Conservation (phyloP, 2,329 filamentous ascomycete species). For the Zymoseptoria brevis region DNA sequence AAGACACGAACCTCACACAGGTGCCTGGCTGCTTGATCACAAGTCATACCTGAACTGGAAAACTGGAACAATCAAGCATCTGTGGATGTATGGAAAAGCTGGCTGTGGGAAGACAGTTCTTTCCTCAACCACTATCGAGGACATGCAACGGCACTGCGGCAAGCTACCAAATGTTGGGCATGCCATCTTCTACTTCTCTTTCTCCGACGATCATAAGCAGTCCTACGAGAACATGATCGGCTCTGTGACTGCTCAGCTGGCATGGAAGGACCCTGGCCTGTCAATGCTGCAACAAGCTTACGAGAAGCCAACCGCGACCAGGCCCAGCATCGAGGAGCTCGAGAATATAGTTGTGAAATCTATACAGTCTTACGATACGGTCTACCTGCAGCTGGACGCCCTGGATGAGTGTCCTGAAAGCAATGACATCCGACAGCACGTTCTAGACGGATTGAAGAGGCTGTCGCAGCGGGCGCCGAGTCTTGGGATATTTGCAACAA, state of each 20-base stretch:
- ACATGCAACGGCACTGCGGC: constrained; percentile 2
- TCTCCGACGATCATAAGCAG: constrained; percentile 15
- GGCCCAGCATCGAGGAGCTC: constrained; percentile 9
- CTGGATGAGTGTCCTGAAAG: constrained; percentile 14
- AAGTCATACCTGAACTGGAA: constrained; percentile 15
- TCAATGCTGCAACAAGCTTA: constrained; percentile 8
- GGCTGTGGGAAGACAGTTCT: constrained; percentile 22
- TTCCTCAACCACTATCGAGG: constrained; percentile 13
- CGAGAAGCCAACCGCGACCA: constrained; percentile 4
- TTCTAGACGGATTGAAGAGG: constrained; percentile 7
- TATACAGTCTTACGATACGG: constrained; percentile 13
- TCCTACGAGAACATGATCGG: constrained; percentile 8
- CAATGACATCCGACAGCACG: constrained; percentile 5
- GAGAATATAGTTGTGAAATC: constrained; percentile 9
- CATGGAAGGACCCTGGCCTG: constrained; percentile 7
- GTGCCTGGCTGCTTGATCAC: constrained; percentile 16
- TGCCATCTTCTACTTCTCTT: constrained; percentile 16
- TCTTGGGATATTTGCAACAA: constrained; percentile 14
- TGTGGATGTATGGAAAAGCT: constrained; percentile 20
- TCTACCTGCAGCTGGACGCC: constrained; percentile 13
- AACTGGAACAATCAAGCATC: neutral
- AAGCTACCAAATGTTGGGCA: neutral
- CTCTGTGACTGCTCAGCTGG: constrained; percentile 14
- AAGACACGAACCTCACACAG: constrained; percentile 13
- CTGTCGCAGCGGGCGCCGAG: constrained; percentile 6